Conservation (phyloP, 164 flowering plant species). For the Paratinospora sagittata region DNA sequence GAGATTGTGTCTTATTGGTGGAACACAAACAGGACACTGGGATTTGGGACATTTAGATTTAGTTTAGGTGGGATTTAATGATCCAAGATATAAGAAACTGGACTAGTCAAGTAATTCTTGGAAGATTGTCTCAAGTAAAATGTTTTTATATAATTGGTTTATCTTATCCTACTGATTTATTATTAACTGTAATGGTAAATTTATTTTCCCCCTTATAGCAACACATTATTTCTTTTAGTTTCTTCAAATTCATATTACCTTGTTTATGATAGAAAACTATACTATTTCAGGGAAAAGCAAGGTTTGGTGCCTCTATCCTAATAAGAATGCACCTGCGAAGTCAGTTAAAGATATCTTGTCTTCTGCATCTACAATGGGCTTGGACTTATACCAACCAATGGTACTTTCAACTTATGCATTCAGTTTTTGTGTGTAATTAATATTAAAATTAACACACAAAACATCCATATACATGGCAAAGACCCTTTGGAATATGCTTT, state of each 20-base stretch:
- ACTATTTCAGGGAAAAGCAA: constrained; percentile 53
- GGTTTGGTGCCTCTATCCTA: constrained; percentile 95
- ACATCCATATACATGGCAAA: background rate
- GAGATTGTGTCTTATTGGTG: too few species aligned
- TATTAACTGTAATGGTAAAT: background rate
- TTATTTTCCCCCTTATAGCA: background rate
- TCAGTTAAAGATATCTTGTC: constrained; percentile 56
- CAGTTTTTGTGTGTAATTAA: background rate
- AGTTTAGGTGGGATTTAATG: too few species aligned
- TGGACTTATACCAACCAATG: constrained; percentile 21
- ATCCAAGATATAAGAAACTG: too few species aligned
- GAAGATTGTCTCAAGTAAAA: too few species aligned
- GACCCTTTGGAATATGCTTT: too few species aligned
- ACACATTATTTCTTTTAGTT: background rate
- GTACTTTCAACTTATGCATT: constrained; percentile 21
- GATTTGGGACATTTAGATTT: too few species aligned
- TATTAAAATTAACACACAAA: background rate
- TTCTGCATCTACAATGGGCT: constrained; percentile 17
- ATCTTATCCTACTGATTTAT: too few species aligned
- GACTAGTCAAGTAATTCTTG: too few species aligned
- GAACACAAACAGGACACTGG: too few species aligned
- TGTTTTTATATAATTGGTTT: too few species aligned
- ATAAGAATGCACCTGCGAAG: constrained; percentile 43
- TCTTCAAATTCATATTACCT: background rate
- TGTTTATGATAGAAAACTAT: constrained; percentile 7